Evolutionary conservation across 805 yeast genomes (phyloP), one percentile per base, ranked within the genome.

Genomic region (Myxozyma lipomycoides): DNA sequence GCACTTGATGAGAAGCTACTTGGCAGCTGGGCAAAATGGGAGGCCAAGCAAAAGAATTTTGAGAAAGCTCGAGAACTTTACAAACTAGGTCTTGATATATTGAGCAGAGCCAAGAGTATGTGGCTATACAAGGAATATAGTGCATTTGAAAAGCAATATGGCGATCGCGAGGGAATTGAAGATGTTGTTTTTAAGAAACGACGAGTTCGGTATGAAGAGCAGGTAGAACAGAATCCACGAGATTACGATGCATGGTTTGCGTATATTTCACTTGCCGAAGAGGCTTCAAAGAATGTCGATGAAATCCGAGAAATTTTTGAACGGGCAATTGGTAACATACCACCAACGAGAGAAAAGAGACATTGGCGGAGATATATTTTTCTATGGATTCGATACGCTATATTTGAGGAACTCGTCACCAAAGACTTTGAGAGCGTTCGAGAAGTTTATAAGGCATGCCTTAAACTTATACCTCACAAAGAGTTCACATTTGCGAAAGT

Each of bases 201-300:
- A 51, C 76, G 73, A 52, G 65, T 72, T 4, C 71, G 70, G 46
- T 86, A 84, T 63, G 82, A 82, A 60, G 64, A 68, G 2, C 70
- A 68, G 19, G 59, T 86, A 12, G 51, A 62, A 4, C 58, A 62
- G 9, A 71, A 77, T 46, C 82, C 87, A 0, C 37, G 46, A 32
- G 86, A 86, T 67, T 82, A 79, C 65, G 93, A 85, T 61, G 69
- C 81, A 0, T 90, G 98, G 97, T 89, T 95, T 91, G 64, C 78
- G 0, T 82, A 82, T 61, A 52, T 87, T 1, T 72, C 76, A 10
- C 62, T 86, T 22, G 60, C 81, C 10, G 76, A 76, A 45, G 72
- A 74, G 22, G 60, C 71, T 18, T 57, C 61, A 10, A 52, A 62
- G 21, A 62, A 60, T 19, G 62, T 67, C 0, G 68, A 61, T 0